Percentiles rank a stretch among this genome's conserved stretches.
These are phyloP conservation scores for Hypoxylon sp. DNA, from an alignment of 2,329 filamentous ascomycete species.

Conservation along the genomic window DNA sequence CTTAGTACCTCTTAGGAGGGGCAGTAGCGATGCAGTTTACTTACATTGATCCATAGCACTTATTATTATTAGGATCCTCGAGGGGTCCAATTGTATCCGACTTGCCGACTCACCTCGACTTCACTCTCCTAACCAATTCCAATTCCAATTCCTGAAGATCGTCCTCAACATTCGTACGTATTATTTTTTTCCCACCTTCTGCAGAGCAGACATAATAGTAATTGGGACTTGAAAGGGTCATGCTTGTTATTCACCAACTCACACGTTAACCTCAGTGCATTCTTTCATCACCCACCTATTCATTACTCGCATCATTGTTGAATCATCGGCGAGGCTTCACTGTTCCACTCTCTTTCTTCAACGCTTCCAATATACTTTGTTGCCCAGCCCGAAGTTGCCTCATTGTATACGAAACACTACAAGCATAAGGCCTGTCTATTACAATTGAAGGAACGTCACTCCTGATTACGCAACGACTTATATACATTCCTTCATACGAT, in stretches of 20 bases:
- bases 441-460: conserved; percentile 15
- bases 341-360: conserved; percentile 25
- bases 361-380: conserved; percentile 12
- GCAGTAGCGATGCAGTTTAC: conserved; percentile 20
- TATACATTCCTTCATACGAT: conserved; percentile 40
- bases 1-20: conserved; percentile 19
- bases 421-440: conserved; percentile 23
- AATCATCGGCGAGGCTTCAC: conserved; percentile 26
- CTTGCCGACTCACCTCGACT: conserved; percentile 32
- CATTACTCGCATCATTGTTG: conserved; percentile 17
- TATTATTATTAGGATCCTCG: conserved; percentile 43
- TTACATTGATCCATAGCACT: conserved; percentile 8
- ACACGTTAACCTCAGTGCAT: conserved; percentile 24
- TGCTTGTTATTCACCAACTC: conserved; percentile 25
- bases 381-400: conserved; percentile 17
- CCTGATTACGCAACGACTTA: conserved; percentile 26
- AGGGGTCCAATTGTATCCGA: conserved; percentile 26
- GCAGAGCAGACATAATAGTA: conserved; percentile 43
- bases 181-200: conserved; percentile 30
- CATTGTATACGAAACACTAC: conserved; percentile 42
- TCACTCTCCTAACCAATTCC: conserved; percentile 31
- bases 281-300: conserved; percentile 37
- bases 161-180: conserved; percentile 23
- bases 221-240: conserved; percentile 25
- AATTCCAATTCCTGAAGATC: conserved; percentile 4